Percentiles rank a stretch among this genome's conserved stretches.
Conservation (phyloP, 2,329 filamentous ascomycete species). For the Stemphylium vesicarium region DNA sequence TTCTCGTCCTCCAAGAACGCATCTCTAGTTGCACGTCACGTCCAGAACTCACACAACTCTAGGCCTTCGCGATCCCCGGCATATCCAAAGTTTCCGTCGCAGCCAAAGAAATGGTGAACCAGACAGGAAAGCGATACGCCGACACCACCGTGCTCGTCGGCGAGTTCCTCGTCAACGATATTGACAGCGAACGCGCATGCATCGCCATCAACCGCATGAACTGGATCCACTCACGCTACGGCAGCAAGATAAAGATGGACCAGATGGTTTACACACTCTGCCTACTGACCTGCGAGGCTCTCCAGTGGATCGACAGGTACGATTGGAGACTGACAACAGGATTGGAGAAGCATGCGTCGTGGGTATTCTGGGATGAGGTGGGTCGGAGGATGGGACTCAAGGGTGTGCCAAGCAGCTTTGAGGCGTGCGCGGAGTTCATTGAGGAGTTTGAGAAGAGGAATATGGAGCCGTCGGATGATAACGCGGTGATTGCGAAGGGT, state of each 20-base stretch:
- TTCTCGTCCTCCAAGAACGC: background rate
- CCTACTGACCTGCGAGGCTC: conserved; percentile 14
- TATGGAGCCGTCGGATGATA: conserved; percentile 12
- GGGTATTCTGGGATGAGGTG: conserved; percentile 16
- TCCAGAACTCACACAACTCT: background rate
- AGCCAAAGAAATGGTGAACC: conserved; percentile 13
- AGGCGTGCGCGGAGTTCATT: conserved; percentile 12
- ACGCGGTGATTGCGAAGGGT: conserved; percentile 12
- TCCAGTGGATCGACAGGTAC: conserved; percentile 15
- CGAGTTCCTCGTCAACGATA: conserved; percentile 18
- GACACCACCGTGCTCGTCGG: conserved; percentile 17
- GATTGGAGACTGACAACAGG: conserved; percentile 10
- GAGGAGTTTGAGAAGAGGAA: conserved; percentile 11
- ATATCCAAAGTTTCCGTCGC: conserved; percentile 16
- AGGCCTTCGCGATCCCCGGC: conserved; percentile 16
- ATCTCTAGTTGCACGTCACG: background rate
- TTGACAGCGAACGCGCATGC: conserved; percentile 20
- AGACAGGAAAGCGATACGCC: conserved; percentile 14
- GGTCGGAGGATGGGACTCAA: conserved; percentile 14
- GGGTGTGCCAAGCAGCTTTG: conserved; percentile 11
- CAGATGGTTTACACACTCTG: conserved; percentile 19
- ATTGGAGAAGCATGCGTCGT: conserved; percentile 16
- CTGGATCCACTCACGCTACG: conserved; percentile 17
- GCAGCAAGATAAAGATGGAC: conserved; percentile 14
- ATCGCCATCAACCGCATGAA: conserved; percentile 18